Base-by-base conservation (phyloP, 2,329 filamentous ascomycete species). In the Aureobasidium musti region DNA sequence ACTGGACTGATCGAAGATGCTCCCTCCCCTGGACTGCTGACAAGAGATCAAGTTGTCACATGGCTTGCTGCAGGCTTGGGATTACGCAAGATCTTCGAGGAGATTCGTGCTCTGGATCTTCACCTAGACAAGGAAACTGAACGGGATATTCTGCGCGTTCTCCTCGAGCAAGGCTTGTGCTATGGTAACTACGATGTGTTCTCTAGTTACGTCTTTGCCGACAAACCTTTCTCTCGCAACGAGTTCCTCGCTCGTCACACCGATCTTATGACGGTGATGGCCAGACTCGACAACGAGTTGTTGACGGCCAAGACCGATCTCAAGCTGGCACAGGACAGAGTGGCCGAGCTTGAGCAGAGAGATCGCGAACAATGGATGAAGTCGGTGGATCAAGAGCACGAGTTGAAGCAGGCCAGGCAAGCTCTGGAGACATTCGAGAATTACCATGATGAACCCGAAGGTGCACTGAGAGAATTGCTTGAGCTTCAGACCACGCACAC, bases 181-280 rank as follows among this genome's bases (percentile, higher is more conserved):
- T 56, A 65, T 47, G 49, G 50, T 2, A 65, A 65, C 39, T 65
- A 11, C 21, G 61, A 65, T 19, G 49, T 65, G 1, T 65, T 65
- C n/a, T 11, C 61, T 14, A 21, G 50, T 23, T 65, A 41, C 11
- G 49, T 56, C 21, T 65, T 65, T 23, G n/a, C 61, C 1, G 61
- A 37, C 39, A n/a, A 4, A 14, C 50, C 39, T 1, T 28, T 65
- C 8, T 50, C 43, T 19, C 37, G 39, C 5, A 7, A 47, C 3
- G 61, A 65, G 7, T 65, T 54, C 26, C 5, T 56, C 3, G 5
- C 26, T 8, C 61, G 61, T 19, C 35, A 47, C 0, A 17, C 8
- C 14, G 23, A 35, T 2, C 3, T 65, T 1, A 47, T 35, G 1
- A 8, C 17, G 1, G 17, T 8, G 2, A 13, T 54, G 28, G 61